Evolutionary conservation across 805 yeast genomes (phyloP).

Genomic region (Yamadazyma olivae): DNA sequence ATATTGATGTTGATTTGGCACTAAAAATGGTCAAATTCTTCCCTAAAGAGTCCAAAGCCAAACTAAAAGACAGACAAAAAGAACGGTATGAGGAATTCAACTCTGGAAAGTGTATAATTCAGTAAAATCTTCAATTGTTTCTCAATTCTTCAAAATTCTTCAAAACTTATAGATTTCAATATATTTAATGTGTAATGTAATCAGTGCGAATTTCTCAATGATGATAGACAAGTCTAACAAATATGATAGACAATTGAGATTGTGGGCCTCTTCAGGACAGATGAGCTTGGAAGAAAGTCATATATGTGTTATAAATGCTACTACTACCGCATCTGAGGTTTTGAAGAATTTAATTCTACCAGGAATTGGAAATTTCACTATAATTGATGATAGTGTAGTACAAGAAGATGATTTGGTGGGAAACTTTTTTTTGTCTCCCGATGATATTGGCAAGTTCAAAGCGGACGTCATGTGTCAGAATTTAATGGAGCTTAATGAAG

Average conservation of each 20-base stretch:
- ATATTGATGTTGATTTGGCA: slow-evolving; percentile 55
- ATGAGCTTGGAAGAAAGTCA: slow-evolving; percentile 50
- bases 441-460: slow-evolving; percentile 40
- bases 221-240: slow-evolving; percentile 43
- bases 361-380: slow-evolving; percentile 60
- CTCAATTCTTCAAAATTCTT: too few species aligned
- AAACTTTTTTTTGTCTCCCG: slow-evolving; percentile 58
- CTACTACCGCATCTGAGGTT: slow-evolving; percentile 60
- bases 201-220: background rate
- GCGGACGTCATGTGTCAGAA: slow-evolving; percentile 38
- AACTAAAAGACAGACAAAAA: slow-evolving; percentile 49
- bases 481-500: slow-evolving; percentile 59
- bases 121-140: too few species aligned
- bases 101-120: slow-evolving; percentile 14
- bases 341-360: slow-evolving; percentile 79
- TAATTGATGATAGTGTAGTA: slow-evolving; percentile 45
- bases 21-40: slow-evolving; percentile 55
- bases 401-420: slow-evolving; percentile 44
- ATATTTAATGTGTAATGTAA: background rate
- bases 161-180: background rate
- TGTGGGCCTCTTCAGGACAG: slow-evolving; percentile 87
- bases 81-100: slow-evolving; percentile 31
- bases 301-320: slow-evolving; percentile 59
- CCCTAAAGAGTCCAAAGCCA: slow-evolving; percentile 65
- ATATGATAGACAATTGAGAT: slow-evolving; percentile 83